Base-by-base conservation (phyloP, 2,329 filamentous ascomycete species). In the Fusarium sp. region DNA sequence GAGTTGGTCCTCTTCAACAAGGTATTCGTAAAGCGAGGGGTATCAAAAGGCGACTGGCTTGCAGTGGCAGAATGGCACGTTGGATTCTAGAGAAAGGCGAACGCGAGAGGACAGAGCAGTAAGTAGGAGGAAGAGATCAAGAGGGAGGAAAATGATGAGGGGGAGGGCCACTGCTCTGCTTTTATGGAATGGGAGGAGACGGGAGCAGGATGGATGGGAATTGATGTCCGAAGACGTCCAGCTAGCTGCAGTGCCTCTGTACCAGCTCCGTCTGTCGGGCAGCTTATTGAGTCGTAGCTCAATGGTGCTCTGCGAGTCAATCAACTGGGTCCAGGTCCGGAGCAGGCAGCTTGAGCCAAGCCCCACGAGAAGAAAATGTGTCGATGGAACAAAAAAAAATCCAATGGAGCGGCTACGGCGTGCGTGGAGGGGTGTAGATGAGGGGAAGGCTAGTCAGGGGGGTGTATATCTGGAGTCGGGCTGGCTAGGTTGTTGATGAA, bases 1-100 rank as follows among this genome's bases (percentile, higher is more conserved):
- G 58, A 44, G 43, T 53, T 54, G 53, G 45, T 61, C 59, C 56
- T 64, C 63, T 58, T 55, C 38, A 49, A 65, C 58, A 68, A 56
- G 57, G 40, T 52, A 51, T 61, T 64, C 53, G 60, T 58, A 39
- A 58, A 63, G 44, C 47, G 53, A 49, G 58, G 59, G 67, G 66
- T 61, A 66, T 72, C 61, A 65, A 68, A 65, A 62, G 53, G 58
- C 59, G 59, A 67, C 69, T 73, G 64, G 65, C 68, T 72, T 60
- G 67, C 68, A 70, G 61, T 61, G 64, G 58, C 48, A 56, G 54
- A 36, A 43, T 56, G 41, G 51, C 63, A 67, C 53, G 62, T 64
- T 44, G 55, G 53, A 58, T 64, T 58, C 55, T 52, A 58, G 52
- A 51, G 59, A 60, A 61, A 64, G 62, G 65, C 64, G 63, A 66